Evolutionary conservation across 2,329 filamentous ascomycete genomes (phyloP), one percentile per base, ranked within the genome.

Genomic region (Neonectria magnoliae): DNA sequence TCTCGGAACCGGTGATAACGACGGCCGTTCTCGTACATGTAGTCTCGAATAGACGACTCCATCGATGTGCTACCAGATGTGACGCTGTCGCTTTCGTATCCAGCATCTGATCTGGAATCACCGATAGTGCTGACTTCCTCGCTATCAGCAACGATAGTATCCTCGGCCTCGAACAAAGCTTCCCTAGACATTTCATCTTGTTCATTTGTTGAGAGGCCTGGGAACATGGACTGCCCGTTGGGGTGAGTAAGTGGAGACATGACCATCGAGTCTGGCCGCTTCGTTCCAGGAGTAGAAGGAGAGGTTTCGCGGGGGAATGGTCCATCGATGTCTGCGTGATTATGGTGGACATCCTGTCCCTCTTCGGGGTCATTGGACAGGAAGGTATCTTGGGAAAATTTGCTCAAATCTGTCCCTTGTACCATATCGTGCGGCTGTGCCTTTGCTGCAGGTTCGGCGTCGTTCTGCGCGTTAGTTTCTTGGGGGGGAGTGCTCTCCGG

Each of bases 1-100:
- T 86, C 84, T 18, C 85, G 79, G 70, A 85, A 87, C 45, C 80
- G 80, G 70, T 88, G 87, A 63, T 89, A 89, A 27, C 87, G 81
- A 25, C 86, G 81, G n/a, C 87, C 87, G 70, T 89, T 87, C 69
- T 88, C 85, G 61, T 79, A 82, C 53, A 81, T 78, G 68, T 86
- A 88, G 65, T 88, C 82, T 47, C 82, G 77, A 25, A 86, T 78
- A 41, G 77, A 78, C 3, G 79, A 81, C 47, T 75, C 73, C 10
- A 79, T 72, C 10, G 79, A 81, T 11, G 79, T 81, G 56, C 77
- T 81, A 33, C 70, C 78, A 18, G 78, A 78, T 47, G 75, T 78
- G 38, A 75, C 68, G 8, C 68, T 74, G 29, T 81, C 79, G 13
- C 78, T 81, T 38, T 76, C 77, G 44, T 81, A 81, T 4, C 79